Evolutionary conservation across 1,284 basidiomycete species (phyloP).

Genomic region (Marasmius fiardii): DNA sequence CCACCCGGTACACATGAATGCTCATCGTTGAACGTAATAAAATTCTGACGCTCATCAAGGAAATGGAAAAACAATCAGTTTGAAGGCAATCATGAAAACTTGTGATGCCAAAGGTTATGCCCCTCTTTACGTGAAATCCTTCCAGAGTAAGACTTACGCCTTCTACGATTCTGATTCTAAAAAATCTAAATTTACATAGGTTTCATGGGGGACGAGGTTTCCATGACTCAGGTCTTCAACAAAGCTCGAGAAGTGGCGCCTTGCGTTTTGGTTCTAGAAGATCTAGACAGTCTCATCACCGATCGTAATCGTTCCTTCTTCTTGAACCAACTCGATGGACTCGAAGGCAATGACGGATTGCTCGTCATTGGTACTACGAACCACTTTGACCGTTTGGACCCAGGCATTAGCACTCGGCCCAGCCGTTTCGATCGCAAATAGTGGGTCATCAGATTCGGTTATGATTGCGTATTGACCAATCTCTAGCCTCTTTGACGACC

Average conservation of each 20-base stretch:
- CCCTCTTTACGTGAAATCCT: conserved; percentile 77
- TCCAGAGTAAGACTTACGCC: conserved; percentile 42
- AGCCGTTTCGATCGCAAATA: conserved; percentile 85
- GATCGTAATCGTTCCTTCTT: conserved; percentile 79
- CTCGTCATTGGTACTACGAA: conserved; percentile 82
- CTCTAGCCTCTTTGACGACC: conserved; percentile 60
- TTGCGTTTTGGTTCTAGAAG: conserved; percentile 77
- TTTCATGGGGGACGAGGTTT: conserved; percentile 61
- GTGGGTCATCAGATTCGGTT: conserved; percentile 37
- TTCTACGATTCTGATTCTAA: neutral
- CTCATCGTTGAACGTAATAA: neutral
- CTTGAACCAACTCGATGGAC: conserved; percentile 78
- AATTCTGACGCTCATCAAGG: conserved; percentile 35
- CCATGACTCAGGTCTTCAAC: conserved; percentile 61
- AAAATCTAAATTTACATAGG: conserved; percentile 30
- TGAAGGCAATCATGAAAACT: conserved; percentile 74
- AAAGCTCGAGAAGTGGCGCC: conserved; percentile 68
- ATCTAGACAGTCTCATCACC: conserved; percentile 78
- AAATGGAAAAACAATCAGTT: conserved; percentile 81
- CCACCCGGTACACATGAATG: conserved; percentile 49
- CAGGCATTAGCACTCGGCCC: conserved; percentile 70
- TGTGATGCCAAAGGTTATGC: conserved; percentile 56
- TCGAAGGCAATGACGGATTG: conserved; percentile 74
- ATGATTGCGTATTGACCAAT: conserved; percentile 1
- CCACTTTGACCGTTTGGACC: conserved; percentile 76